A percentile compares a stretch with the other conserved stretches of the same genome.
Conservation (phyloP, 768 basidiomycete species). For the Pholiota molesta region DNA sequence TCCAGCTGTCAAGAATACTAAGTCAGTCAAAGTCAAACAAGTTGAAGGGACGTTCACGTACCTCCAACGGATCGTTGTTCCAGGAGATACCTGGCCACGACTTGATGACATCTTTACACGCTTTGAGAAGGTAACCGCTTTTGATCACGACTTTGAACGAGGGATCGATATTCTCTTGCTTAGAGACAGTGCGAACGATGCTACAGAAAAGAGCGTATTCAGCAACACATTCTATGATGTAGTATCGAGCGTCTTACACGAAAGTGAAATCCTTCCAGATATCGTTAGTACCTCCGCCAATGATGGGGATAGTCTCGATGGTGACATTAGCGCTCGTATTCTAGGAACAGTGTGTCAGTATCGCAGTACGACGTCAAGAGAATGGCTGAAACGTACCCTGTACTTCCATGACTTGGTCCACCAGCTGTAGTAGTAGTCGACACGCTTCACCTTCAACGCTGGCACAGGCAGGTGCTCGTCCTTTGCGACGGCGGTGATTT, state of each 20-base stretch:
- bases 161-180: constrained; percentile 39
- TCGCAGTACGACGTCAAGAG: not conserved
- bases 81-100: constrained; percentile 64
- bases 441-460: constrained; percentile 59
- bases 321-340: constrained; percentile 57
- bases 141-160: constrained; percentile 59
- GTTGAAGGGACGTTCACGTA: constrained; percentile 22
- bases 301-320: constrained; percentile 47
- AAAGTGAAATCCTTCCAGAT: constrained; percentile 62
- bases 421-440: constrained; percentile 61
- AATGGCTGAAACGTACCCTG: constrained; percentile 31
- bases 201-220: constrained; percentile 26
- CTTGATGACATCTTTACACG: constrained; percentile 60
- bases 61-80: constrained; percentile 60
- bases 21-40: not conserved
- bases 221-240: not conserved
- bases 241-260: constrained; percentile 36
- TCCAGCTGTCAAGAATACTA: constrained; percentile 41
- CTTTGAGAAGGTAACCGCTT: constrained; percentile 58
- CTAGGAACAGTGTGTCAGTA: constrained; percentile 26
- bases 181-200: constrained; percentile 53
- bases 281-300: constrained; percentile 46
- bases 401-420: constrained; percentile 65
- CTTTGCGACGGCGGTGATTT: constrained; percentile 33
- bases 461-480: constrained; percentile 43